Base-by-base conservation (phyloP, 2,329 filamentous ascomycete genomes). In the Aspergillus fischeri region DNA sequence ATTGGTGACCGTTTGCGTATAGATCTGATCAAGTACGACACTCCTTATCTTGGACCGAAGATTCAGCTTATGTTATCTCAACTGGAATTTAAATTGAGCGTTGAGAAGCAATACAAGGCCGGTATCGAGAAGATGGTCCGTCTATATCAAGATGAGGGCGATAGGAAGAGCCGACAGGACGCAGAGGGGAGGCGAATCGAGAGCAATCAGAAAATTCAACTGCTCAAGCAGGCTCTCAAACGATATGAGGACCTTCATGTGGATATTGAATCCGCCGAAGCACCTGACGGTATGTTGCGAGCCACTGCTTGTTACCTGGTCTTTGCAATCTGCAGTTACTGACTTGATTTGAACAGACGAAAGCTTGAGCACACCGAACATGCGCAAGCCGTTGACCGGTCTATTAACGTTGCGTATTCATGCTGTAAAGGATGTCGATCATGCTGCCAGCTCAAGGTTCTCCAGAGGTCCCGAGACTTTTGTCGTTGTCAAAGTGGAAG, bases 51-150 rank as follows among this genome's bases (percentile, higher is more conserved):
- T 61, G 94, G 94, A 35, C 93, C 94, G 59, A 92, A 95, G 65
- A 99, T 99, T 70, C 94, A 99, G 79, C 89, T 97, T 70, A 99
- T 99, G 94, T 81, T 99, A 70, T 96, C 94, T 50, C 94, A 99
- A 75, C 88, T 99, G 62, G 92, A 97, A 76, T 99, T 99, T 81
- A 99, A 99, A 79, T 84, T 99, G 60, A 96, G 94, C 65, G 94
- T 99, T 28, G 94, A 99, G 75, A 96, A 97, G 73, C 94, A 99
- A 77, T 99, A 99, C 77, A 92, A 97, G 64, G 95, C 96, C 70
- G 94, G 94, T 60, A 94, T 99, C 66, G 94, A 99, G 77, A 99
- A 99, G 80, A 97, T 99, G 94, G 91, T 97, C 49, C 91, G 94
- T 73, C 81, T 99, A 38, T 99, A 99, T 72, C 88, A 94, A 72